A percentile compares a stretch with the other conserved stretches of the same genome.
Evolutionary conservation across 345 rosid species (phyloP).

Genomic region (Eucalyptus tenuipes): DNA sequence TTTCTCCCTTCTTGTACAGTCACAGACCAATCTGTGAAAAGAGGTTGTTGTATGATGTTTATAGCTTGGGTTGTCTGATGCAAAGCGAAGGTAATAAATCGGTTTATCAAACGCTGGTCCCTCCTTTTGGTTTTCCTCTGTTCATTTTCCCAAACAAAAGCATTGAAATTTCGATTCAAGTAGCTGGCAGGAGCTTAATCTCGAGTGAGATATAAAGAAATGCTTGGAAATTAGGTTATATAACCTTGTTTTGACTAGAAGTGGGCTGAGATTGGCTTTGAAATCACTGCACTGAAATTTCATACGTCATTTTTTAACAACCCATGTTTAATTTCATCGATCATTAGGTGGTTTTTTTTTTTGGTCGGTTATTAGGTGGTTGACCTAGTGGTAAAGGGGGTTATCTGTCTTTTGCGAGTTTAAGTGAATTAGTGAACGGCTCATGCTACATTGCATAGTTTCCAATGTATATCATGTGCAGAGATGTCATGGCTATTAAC

Average conservation of each 20-base stretch:
- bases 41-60: background rate
- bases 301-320: background rate
- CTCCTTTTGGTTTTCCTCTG: background rate
- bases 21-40: background rate
- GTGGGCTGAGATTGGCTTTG: background rate
- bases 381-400: background rate
- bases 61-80: background rate
- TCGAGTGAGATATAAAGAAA: background rate
- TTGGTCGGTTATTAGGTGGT: background rate
- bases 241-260: background rate
- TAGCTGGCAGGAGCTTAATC: background rate
- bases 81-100: background rate
- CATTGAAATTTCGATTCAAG: background rate
- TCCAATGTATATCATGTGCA: rapidly evolving
- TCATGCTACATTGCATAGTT: background rate
- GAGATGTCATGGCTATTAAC: background rate
- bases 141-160: background rate
- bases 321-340: background rate
- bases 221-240: background rate
- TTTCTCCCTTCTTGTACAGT: background rate
- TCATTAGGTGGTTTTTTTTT: background rate
- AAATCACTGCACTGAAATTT: background rate
- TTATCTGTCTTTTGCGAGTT: background rate
- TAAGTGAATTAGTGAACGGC: background rate
- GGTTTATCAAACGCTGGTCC: background rate